These are phyloP conservation scores for Ustilago lituana DNA, from an alignment of 1,284 basidiomycete genomes.

Conservation along the genomic window DNA sequence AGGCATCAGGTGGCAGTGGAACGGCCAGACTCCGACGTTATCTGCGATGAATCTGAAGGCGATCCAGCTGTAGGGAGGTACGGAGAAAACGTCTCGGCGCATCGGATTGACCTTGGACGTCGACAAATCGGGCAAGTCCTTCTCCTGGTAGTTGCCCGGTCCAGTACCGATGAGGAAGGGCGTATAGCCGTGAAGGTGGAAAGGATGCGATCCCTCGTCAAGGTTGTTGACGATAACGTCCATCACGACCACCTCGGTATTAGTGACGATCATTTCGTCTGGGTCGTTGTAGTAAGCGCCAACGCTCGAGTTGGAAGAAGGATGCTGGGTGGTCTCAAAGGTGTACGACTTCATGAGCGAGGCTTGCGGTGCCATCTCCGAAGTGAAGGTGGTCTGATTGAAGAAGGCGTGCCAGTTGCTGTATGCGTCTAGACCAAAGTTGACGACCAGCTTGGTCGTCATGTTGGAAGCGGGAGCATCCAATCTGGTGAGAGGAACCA, in stretches of 20 bases:
- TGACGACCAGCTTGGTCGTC: conserved; percentile 41
- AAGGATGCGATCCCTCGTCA: conserved; percentile 70
- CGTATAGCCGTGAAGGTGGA: conserved; percentile 66
- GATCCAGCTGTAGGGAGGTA: conserved; percentile 52
- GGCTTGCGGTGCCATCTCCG: conserved; percentile 33
- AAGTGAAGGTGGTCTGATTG: conserved; percentile 49
- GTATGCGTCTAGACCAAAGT: conserved; percentile 41
- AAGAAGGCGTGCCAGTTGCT: conserved; percentile 49
- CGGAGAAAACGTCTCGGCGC: conserved; percentile 55
- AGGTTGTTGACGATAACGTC: conserved; percentile 65
- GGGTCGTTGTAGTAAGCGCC: conserved; percentile 33
- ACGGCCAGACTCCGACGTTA: conserved; percentile 57
- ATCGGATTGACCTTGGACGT: conserved; percentile 30
- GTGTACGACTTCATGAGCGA: conserved; percentile 34
- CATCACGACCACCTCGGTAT: conserved; percentile 52
- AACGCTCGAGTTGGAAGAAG: conserved; percentile 26
- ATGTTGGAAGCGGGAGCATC: conserved; percentile 40
- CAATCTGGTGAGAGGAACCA: conserved; percentile 27
- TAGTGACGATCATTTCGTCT: conserved; percentile 41
- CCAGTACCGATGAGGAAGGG: conserved; percentile 66
- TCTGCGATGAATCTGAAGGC: conserved; percentile 55
- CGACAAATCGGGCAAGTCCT: conserved; percentile 32
- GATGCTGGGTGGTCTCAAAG: conserved; percentile 24
- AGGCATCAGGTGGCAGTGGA: conserved; percentile 53
- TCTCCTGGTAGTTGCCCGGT: conserved; percentile 52